A percentile compares a stretch with the other conserved stretches of the same genome.
phyloP scores from a whole-genome alignment of 2,329 filamentous ascomycete species.

The Colletotrichum sp. region DNA sequence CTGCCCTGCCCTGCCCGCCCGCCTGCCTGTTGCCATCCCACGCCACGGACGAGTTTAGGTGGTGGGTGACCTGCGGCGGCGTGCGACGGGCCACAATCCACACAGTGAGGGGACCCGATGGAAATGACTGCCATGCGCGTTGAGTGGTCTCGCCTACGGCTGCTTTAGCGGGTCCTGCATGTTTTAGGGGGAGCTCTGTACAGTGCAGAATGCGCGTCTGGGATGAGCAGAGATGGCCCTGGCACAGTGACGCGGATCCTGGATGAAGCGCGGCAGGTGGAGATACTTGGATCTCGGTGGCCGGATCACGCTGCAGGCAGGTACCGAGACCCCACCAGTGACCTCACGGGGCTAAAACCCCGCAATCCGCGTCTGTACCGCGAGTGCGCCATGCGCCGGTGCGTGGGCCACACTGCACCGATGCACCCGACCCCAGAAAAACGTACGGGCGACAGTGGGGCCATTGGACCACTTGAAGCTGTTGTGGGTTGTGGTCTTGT shows the following conservation, averaged over 20 bases:
- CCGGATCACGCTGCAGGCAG: not conserved
- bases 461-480: conserved; percentile 21
- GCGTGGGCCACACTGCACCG: conserved; percentile 8
- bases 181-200: not conserved
- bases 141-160: not conserved
- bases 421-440: conserved; percentile 31
- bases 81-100: not conserved
- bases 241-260: not conserved
- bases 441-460: conserved; percentile 23
- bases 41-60: not conserved
- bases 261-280: not conserved
- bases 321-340: conserved; percentile 21
- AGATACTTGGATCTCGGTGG: conserved; percentile 11
- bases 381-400: conserved; percentile 8
- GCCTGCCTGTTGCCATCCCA: not conserved
- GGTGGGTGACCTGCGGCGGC: not conserved
- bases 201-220: not conserved
- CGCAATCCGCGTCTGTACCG: conserved; percentile 26
- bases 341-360: conserved; percentile 25
- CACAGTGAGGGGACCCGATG: not conserved
- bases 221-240: not conserved
- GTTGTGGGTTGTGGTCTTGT: conserved; percentile 19
- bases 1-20: not conserved
- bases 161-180: not conserved
- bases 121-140: not conserved